Evolutionary conservation across 108 stramenopile species (phyloP).

Genomic region (Cyclostephanos tholiformis): DNA sequence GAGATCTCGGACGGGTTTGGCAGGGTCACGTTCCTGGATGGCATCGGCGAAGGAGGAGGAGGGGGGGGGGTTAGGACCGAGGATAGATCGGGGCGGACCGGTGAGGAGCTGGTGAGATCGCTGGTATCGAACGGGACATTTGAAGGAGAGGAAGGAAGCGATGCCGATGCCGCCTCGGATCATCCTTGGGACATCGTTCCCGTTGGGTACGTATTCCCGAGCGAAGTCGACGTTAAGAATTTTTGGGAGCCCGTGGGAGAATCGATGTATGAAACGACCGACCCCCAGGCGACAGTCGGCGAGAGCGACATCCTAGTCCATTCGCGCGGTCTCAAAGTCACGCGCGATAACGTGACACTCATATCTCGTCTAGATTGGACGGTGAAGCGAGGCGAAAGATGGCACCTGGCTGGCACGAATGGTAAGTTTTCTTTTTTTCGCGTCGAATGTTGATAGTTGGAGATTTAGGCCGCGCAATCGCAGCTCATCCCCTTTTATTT

Average conservation of each 20-base stretch:
- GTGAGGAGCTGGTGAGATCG: slow-evolving; percentile 39
- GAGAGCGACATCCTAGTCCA: slow-evolving; percentile 16
- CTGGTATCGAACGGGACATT: slow-evolving; percentile 5
- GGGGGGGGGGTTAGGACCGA: slow-evolving; percentile 35
- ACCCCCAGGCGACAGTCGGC: neutral
- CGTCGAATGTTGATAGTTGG: neutral
- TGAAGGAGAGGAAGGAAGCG: neutral
- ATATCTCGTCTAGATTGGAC: slow-evolving; percentile 68
- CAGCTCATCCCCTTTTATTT: neutral
- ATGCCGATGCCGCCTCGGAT: neutral
- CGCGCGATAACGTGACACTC: slow-evolving; percentile 44
- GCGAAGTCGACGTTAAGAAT: slow-evolving; percentile 13
- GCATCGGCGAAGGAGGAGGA: slow-evolving; percentile 11
- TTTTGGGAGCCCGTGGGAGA: slow-evolving; percentile 33
- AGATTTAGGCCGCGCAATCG: slow-evolving; percentile 50
- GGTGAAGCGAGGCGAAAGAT: slow-evolving; percentile 61
- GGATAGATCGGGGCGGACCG: slow-evolving; percentile 28
- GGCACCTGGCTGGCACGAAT: slow-evolving; percentile 78
- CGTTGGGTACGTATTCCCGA: slow-evolving; percentile 5
- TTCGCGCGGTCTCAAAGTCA: slow-evolving; percentile 21
- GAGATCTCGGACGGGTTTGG: slow-evolving; percentile 67
- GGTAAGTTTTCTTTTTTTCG: slow-evolving; percentile 37
- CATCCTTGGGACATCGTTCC: slow-evolving; percentile 13
- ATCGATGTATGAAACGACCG: neutral
- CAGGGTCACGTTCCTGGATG: slow-evolving; percentile 42